Evolutionary conservation across 2,329 filamentous ascomycete genomes (phyloP).

Genomic region (Fusarium buxicola): DNA sequence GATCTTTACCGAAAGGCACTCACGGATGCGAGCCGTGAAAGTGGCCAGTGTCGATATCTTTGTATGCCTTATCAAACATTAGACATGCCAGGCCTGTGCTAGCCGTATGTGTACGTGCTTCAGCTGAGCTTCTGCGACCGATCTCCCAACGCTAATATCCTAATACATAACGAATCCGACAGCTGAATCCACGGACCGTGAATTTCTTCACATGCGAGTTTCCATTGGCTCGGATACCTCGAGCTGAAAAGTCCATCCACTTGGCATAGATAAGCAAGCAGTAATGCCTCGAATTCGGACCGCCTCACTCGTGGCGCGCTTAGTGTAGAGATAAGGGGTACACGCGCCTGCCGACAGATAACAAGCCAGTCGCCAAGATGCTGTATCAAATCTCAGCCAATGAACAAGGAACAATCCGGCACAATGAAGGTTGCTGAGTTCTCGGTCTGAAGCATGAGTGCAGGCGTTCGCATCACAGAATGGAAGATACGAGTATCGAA

Average conservation of each 20-base stretch:
- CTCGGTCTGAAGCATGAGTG: neutral
- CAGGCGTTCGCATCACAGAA: slow-evolving; percentile 12
- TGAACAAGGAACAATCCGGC: too few relatives aligned
- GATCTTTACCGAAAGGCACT: too few relatives aligned
- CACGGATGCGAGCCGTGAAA: neutral
- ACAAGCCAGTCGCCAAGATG: neutral
- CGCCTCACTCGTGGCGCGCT: slow-evolving; percentile 28
- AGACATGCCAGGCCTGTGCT: neutral
- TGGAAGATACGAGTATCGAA: neutral
- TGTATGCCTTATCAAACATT: slow-evolving; percentile 19
- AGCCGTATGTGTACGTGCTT: slow-evolving; percentile 6
- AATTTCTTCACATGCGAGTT: neutral
- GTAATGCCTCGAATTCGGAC: slow-evolving; percentile 6
- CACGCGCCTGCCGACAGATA: slow-evolving; percentile 12
- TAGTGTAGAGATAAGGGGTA: slow-evolving; percentile 41
- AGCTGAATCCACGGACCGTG: slow-evolving; percentile 7
- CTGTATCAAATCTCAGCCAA: neutral
- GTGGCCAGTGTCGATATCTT: neutral
- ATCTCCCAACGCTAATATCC: slow-evolving; percentile 10
- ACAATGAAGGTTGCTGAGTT: neutral
- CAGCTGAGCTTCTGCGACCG: slow-evolving; percentile 18
- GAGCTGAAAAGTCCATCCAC: slow-evolving; percentile 1
- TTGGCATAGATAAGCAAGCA: slow-evolving; percentile 30
- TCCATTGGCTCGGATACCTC: slow-evolving; percentile 3
- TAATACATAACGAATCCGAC: slow-evolving; percentile 12